phyloP scores from a whole-genome alignment of 2,329 filamentous ascomycete genomes.

The Ophiostoma triangulosporum region DNA sequence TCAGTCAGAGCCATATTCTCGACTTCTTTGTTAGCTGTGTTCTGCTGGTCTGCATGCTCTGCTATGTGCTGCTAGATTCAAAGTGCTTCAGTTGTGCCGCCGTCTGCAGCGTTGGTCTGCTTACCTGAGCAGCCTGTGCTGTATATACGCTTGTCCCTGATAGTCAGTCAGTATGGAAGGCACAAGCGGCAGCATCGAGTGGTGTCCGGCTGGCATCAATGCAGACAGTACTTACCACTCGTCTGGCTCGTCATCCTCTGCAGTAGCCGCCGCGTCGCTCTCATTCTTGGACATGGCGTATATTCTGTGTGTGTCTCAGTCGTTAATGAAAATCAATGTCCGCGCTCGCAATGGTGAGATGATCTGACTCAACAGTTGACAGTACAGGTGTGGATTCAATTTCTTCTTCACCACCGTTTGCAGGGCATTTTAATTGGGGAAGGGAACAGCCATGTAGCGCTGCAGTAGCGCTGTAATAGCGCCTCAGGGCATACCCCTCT shows the following conservation, averaged over 20 bases:
- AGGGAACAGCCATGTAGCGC: background rate
- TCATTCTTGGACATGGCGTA: conserved; percentile 43
- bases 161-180: conserved; percentile 15
- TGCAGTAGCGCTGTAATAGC: background rate
- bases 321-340: background rate
- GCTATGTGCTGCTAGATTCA: background rate
- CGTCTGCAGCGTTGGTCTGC: background rate
- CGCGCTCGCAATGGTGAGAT: background rate
- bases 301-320: background rate
- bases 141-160: conserved; percentile 93
- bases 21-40: conserved; percentile 33
- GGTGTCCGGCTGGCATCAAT: background rate
- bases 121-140: conserved; percentile 85
- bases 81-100: background rate
- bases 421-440: background rate
- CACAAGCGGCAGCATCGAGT: background rate
- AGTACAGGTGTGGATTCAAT: background rate
- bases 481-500: background rate
- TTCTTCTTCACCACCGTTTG: background rate
- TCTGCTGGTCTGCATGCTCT: background rate
- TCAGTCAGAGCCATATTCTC: conserved; percentile 88
- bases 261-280: conserved; percentile 24
- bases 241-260: conserved; percentile 69
- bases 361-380: background rate
- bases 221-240: conserved; percentile 59